Evolutionary conservation across 306 rosid species (phyloP).

Genomic region (Gillenia trifoliata): DNA sequence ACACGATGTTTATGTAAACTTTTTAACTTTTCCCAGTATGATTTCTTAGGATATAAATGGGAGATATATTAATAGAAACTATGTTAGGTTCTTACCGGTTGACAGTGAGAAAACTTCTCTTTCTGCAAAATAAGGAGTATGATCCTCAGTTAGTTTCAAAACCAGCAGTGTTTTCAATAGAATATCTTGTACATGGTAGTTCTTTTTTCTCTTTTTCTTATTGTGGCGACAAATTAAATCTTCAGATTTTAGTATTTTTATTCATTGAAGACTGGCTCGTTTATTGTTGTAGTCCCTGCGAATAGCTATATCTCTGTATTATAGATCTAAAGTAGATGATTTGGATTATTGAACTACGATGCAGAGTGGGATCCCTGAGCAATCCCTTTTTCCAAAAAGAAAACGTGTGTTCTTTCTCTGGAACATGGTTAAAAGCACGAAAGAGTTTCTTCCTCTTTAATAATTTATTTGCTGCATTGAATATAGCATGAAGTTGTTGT

Average conservation of each 20-base stretch:
- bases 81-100: background rate
- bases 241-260: background rate
- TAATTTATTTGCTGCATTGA: background rate
- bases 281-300: background rate
- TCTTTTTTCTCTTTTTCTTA: background rate
- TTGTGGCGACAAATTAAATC: background rate
- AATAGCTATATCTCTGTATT: background rate
- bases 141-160: background rate
- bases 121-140: background rate
- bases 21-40: background rate
- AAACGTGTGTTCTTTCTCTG: background rate
- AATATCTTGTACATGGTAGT: background rate
- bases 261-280: background rate
- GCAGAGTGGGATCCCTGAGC: background rate
- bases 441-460: background rate
- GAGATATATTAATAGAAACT: background rate
- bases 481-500: background rate
- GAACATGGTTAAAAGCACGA: background rate
- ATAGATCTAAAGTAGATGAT: background rate
- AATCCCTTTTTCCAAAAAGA: background rate
- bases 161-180: background rate
- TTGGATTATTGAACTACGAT: background rate
- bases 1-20: background rate
- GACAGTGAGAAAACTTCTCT: background rate
- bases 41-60: background rate